Percentiles rank a stretch among this genome's conserved stretches.
phyloP scores from a whole-genome alignment of 352 stramenopile genomes.

The Globisporangium apiculatum region DNA sequence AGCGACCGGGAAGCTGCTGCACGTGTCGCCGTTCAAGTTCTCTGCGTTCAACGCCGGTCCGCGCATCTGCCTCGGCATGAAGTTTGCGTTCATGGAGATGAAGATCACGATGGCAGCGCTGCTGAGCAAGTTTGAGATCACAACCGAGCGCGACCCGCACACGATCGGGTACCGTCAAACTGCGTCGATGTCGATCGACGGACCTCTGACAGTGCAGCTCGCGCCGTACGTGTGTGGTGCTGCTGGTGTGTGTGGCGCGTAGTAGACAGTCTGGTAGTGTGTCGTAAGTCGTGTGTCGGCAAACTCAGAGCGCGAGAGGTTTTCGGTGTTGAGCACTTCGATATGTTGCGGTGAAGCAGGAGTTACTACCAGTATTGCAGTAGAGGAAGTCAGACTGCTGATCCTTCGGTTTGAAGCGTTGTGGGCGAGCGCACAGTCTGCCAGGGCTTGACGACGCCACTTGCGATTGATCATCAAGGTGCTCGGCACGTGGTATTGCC shows the following conservation, averaged over 20 bases:
- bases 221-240: not conserved
- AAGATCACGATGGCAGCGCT: constrained; percentile 29
- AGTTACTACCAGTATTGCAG: too few species aligned
- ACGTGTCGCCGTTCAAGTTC: constrained; percentile 35
- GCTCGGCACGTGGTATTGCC: too few species aligned
- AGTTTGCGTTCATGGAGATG: constrained; percentile 35
- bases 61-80: constrained; percentile 36
- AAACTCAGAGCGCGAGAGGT: too few species aligned
- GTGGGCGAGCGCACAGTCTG: too few species aligned
- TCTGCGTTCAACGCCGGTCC: constrained; percentile 34
- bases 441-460: too few species aligned
- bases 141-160: constrained; percentile 14
- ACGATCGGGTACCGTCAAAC: constrained; percentile 20
- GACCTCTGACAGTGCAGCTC: constrained; percentile 12
- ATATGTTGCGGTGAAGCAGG: too few species aligned
- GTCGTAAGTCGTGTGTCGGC: too few species aligned
- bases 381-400: too few species aligned
- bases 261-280: not conserved
- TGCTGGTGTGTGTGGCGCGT: not conserved
- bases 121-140: constrained; percentile 27
- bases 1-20: constrained; percentile 16
- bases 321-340: too few species aligned
- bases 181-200: constrained; percentile 21
- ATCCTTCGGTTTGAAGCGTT: too few species aligned
- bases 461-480: too few species aligned